These are phyloP conservation scores for Hypoxylon subgilvum DNA, from an alignment of 495 filamentous ascomycete genomes.

Conservation along the genomic window DNA sequence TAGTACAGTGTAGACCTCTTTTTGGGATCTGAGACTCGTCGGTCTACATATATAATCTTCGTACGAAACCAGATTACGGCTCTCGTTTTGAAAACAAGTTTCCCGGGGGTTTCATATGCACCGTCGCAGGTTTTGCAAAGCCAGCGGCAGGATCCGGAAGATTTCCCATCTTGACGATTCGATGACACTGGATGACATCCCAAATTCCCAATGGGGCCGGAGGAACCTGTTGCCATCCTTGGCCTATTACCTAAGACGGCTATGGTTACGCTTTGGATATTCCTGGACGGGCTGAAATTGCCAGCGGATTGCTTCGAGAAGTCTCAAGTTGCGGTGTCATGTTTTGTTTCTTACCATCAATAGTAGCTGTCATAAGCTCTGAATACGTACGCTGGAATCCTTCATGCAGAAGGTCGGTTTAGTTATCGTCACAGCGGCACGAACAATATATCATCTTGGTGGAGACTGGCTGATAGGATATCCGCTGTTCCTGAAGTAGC, in stretches of 20 bases:
- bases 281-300: neutral
- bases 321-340: slow-evolving; percentile 33
- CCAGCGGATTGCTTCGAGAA: slow-evolving; percentile 16
- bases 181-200: slow-evolving; percentile 32
- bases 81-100: slow-evolving; percentile 28
- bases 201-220: slow-evolving; percentile 18
- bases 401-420: slow-evolving; percentile 5
- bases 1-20: too few relatives aligned
- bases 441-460: slow-evolving; percentile 6
- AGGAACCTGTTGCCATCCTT: slow-evolving; percentile 3
- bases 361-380: too few relatives aligned
- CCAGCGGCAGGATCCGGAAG: slow-evolving; percentile 32
- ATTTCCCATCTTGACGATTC: slow-evolving; percentile 24
- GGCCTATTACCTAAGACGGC: slow-evolving; percentile 35
- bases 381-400: slow-evolving; percentile 11
- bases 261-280: slow-evolving; percentile 1
- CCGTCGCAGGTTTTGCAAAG: slow-evolving; percentile 7
- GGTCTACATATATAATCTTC: slow-evolving; percentile 24
- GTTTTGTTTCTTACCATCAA: neutral
- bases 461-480: slow-evolving; percentile 30
- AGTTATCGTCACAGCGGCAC: slow-evolving; percentile 5
- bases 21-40: slow-evolving; percentile 28
- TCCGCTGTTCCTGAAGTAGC: slow-evolving; percentile 25
- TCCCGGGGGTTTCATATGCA: slow-evolving; percentile 31
- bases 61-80: slow-evolving; percentile 17